Conservation (phyloP, 495 filamentous ascomycete species). For the Pyrenopolyporus hunteri region DNA sequence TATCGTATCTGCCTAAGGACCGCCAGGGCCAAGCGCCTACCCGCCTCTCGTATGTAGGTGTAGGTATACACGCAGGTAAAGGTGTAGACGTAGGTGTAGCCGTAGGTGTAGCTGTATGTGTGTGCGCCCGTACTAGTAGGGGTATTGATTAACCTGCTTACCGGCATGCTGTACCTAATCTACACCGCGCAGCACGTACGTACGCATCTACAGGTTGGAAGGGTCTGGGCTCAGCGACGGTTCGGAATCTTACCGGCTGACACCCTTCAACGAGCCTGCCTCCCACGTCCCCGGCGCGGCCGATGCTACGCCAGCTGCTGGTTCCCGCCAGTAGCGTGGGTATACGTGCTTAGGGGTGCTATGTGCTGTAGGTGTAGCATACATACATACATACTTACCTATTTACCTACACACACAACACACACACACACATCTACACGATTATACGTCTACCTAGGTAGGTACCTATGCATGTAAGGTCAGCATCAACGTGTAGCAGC, state of each 20-base stretch:
- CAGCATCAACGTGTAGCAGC: background rate
- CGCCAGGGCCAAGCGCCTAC: background rate
- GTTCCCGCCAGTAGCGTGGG: slow-evolving; percentile 7
- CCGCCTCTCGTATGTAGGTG: slow-evolving; percentile 4
- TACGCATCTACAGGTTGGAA: slow-evolving; percentile 1
- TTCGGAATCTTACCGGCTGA: slow-evolving; percentile 19
- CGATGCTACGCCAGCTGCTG: slow-evolving; percentile 14
- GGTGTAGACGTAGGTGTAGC: background rate
- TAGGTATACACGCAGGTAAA: too few relatives aligned
- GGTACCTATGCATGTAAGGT: slow-evolving; percentile 15
- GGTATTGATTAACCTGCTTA: too few relatives aligned
- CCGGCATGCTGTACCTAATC: too few relatives aligned
- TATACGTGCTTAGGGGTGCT: background rate
- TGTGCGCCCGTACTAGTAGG: background rate
- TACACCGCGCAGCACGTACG: background rate
- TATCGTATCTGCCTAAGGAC: slow-evolving; percentile 4
- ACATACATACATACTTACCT: background rate
- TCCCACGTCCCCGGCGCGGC: slow-evolving; percentile 1
- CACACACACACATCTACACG: too few relatives aligned
- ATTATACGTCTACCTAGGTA: too few relatives aligned
- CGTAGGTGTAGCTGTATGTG: background rate
- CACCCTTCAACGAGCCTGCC: background rate
- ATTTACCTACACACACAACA: background rate
- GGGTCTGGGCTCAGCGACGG: slow-evolving; percentile 2
- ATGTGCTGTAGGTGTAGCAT: background rate